These are phyloP conservation scores for Venturia aucupariae DNA, from an alignment of 2,329 filamentous ascomycete genomes.

Conservation along the genomic window DNA sequence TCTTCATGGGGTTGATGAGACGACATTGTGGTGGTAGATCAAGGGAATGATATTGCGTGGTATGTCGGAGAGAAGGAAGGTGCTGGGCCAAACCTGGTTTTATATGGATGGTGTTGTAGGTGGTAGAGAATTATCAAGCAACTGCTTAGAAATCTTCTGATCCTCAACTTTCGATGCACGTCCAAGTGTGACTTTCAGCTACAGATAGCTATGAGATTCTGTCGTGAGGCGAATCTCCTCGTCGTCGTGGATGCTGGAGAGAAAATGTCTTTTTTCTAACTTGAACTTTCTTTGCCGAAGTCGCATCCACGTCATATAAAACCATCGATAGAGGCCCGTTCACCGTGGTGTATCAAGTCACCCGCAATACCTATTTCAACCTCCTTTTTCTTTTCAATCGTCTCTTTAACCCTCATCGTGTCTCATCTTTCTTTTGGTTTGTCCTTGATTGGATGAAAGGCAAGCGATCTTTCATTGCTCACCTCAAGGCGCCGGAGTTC, in stretches of 20 bases:
- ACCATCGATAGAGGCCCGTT: not conserved
- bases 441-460: not conserved
- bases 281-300: not conserved
- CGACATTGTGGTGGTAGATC: constrained; percentile 16
- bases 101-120: not conserved
- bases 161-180: not conserved
- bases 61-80: not conserved
- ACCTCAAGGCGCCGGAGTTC: not conserved
- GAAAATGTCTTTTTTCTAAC: not conserved
- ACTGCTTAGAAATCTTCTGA: constrained; percentile 5
- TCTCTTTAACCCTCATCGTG: too few species aligned
- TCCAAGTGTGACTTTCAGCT: not conserved
- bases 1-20: constrained; percentile 17
- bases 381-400: not conserved
- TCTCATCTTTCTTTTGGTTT: not conserved
- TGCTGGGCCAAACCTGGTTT: not conserved
- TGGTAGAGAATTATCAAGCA: not conserved
- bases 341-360: not conserved
- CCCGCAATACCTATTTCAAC: not conserved
- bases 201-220: too few species aligned
- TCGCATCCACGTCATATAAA: not conserved
- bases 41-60: not conserved
- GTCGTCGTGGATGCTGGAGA: not conserved
- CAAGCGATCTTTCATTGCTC: not conserved
- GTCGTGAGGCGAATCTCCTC: not conserved